Evolutionary conservation across 1,284 basidiomycete genomes (phyloP).

Genomic region (Sutorius eximius): DNA sequence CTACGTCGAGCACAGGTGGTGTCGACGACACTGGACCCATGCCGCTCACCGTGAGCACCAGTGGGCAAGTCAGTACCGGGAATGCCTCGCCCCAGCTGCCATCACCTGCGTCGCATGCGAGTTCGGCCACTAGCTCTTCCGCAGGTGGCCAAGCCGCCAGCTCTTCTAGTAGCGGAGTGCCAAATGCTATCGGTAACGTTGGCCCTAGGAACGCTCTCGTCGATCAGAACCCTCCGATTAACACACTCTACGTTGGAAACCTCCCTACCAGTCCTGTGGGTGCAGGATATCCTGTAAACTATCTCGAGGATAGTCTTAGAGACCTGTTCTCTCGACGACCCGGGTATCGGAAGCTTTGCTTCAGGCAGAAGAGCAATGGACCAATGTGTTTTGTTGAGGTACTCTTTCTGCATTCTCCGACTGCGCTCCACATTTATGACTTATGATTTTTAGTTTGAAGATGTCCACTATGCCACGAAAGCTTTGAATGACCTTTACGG

Average conservation of each 20-base stretch:
- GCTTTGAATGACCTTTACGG: conserved; percentile 91
- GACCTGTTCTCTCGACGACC: conserved; percentile 76
- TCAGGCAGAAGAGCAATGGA: conserved; percentile 92
- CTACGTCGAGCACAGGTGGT: conserved; percentile 30
- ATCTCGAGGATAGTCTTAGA: conserved; percentile 83
- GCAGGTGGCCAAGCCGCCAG: conserved; percentile 35
- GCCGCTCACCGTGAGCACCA: conserved; percentile 52
- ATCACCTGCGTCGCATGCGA: conserved; percentile 50
- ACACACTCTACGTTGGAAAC: conserved; percentile 94
- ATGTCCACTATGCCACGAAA: conserved; percentile 80
- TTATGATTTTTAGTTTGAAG: conserved; percentile 71
- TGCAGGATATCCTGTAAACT: conserved; percentile 65
- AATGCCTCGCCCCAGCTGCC: conserved; percentile 48
- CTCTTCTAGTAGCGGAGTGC: conserved; percentile 31
- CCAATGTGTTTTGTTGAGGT: conserved; percentile 98
- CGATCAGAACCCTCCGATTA: conserved; percentile 92
- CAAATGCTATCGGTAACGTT: conserved; percentile 18
- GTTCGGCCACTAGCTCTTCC: conserved; percentile 30
- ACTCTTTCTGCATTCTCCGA: conserved; percentile 21
- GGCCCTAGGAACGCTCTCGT: conserved; percentile 58
- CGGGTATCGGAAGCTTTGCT: conserved; percentile 91
- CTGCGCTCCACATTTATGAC: conserved; percentile 11
- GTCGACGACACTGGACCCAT: conserved; percentile 28
- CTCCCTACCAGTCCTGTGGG: conserved; percentile 70
- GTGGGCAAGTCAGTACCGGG: conserved; percentile 36